Base-by-base conservation (phyloP, 176 grass and related monocot genomes). In the Saccharum spontaneum region DNA sequence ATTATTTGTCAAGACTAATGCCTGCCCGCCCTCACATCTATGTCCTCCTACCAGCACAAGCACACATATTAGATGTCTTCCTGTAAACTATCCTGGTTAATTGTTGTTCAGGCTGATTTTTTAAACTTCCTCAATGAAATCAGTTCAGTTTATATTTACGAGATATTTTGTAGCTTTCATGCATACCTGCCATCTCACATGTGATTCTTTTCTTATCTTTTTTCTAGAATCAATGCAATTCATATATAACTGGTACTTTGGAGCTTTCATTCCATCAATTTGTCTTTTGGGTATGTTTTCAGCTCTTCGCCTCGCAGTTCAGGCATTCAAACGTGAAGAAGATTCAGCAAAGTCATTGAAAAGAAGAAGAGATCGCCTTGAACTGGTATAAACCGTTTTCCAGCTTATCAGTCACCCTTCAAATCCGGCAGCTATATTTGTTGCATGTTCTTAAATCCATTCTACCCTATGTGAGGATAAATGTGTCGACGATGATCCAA, bases 251-350 rank as follows among this genome's bases (percentile, higher is more conserved):
- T 10, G 41, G 20, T 45, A 10, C 34, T 59, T 45, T 73, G 17
- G 78, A 34, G 67, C 63, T 80, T 83, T 45, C 64, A 77, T 44
- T 30, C 61, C 22, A 13, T 73, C 30, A 76, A 1, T 33, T 79
- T 33, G 34, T 74, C 18, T 74, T 86, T 31, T 64, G 57, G 18
- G 10, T 81, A 70, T 73, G 22, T 73, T 84, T 86, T 88, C 86
- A 97, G 94, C 88, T 81, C 92, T 94, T 79, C 84, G 94, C 64
- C 79, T 89, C 67, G 92, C 94, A 83, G 88, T 97, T 75, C 92
- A 97, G 81, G 92, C 94, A 87, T 97, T 94, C 75, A 85, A 66
- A 44, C 77, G 88, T 1, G 92, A 97, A 80, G 90, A 92, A 69
- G 90, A 94, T 48, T 90, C 87, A 46, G 73, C 83, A 13, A 94